Conservation (phyloP, 2,329 filamentous ascomycete genomes). For the Talaromyces sp. region DNA sequence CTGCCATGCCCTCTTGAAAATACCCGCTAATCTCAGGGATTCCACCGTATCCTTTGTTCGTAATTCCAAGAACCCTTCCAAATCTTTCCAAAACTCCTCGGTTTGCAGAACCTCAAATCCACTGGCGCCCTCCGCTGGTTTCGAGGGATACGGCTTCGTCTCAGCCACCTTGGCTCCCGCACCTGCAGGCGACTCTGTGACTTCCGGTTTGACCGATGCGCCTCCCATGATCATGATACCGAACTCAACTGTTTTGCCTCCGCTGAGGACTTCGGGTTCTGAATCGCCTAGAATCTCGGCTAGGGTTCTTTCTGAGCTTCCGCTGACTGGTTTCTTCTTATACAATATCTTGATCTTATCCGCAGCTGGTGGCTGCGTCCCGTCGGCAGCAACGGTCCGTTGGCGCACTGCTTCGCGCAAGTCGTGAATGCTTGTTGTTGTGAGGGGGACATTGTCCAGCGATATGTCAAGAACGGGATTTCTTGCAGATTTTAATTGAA, state of each 20-base stretch:
- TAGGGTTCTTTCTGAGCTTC: constrained; percentile 66
- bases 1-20: constrained; percentile 72
- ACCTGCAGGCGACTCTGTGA: constrained; percentile 23
- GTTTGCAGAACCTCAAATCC: constrained; percentile 61
- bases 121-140: constrained; percentile 52
- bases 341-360: constrained; percentile 82
- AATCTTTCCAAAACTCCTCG: constrained; percentile 80
- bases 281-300: constrained; percentile 63
- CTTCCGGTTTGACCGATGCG: constrained; percentile 45
- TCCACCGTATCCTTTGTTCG: constrained; percentile 67
- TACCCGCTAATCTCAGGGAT: constrained; percentile 60
- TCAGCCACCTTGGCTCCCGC: constrained; percentile 30
- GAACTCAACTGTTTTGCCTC: constrained; percentile 63
- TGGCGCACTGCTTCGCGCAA: constrained; percentile 68
- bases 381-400: constrained; percentile 57
- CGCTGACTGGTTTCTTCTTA: constrained; percentile 74
- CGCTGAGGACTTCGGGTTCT: constrained; percentile 43
- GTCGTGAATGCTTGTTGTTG: constrained; percentile 72
- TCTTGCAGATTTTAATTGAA: constrained; percentile 57
- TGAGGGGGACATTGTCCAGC: constrained; percentile 57
- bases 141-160: constrained; percentile 25
- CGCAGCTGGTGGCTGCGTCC: constrained; percentile 34
- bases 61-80: constrained; percentile 76
- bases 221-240: constrained; percentile 86
- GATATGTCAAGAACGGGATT: constrained; percentile 68